Evolutionary conservation across 768 basidiomycete genomes (phyloP), one percentile per base, ranked within the genome.

Genomic region (Scleroderma citrinum): DNA sequence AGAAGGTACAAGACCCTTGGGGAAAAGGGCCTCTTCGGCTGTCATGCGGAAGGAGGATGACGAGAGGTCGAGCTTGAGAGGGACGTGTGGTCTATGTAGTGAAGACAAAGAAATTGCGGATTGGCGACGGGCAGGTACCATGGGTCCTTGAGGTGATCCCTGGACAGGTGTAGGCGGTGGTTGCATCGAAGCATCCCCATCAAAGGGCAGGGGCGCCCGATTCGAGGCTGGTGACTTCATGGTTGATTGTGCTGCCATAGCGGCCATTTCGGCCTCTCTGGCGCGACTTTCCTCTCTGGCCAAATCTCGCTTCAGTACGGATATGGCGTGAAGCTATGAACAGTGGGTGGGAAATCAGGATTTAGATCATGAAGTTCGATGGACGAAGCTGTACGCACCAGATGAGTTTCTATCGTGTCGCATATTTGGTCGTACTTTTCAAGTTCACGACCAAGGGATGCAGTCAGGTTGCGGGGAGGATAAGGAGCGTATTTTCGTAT

Each of bases 101-200:
- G 87, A 87, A 11, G 87, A 89, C 32, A 91, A 74, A 3, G 87
- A 89, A 35, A 92, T 86, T 12, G 84, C 78, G 7, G 88, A 91
- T 39, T 77, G 82, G 5, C 89, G 80, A 37, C 86, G 78, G 31
- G 71, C 70, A 39, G 70, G 59, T 11, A 62, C 52, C 53, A 57
- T 56, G 20, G 55, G 66, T 40, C 63, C 64, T 24, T 60, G 66
- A 32, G 62, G 69, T 50, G 65, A 75, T 58, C 68, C 63, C 56
- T 61, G 63, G 8, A 58, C 54, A 12, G 65, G 66, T 40, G 67
- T 56, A 45, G 65, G 65, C 3, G 69, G 59, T 8, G 59, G 59
- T n/a, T 46, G 41, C 56, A 44, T 57, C 14, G 54, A 8, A 30
- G 46, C 32, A 47, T 63, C 62, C 26, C 4, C 8, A 29, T 29